Evolutionary conservation across 768 basidiomycete species (phyloP).

Genomic region (Trametes cingulata): DNA sequence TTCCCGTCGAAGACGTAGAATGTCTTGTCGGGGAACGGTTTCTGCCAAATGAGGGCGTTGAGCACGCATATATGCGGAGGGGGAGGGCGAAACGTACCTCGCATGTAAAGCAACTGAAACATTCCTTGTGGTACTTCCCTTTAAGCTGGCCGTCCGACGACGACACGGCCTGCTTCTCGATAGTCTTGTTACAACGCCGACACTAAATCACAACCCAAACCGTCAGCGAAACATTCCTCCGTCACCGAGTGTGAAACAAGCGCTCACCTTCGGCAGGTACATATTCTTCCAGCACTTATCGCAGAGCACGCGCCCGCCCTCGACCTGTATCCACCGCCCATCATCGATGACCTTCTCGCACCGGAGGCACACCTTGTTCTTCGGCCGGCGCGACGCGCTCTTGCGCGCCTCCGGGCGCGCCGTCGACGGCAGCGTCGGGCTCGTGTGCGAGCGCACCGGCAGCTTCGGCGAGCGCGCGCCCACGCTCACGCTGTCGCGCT

Average conservation of each 20-base stretch:
- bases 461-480: conserved; percentile 51
- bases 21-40: conserved; percentile 87
- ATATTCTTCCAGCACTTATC: conserved; percentile 94
- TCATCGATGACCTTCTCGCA: conserved; percentile 74
- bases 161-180: conserved; percentile 90
- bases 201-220: conserved; percentile 51
- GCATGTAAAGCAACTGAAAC: conserved; percentile 87
- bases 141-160: conserved; percentile 92
- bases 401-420: conserved; percentile 14
- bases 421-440: conserved; percentile 39
- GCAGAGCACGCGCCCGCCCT: conserved; percentile 76
- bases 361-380: conserved; percentile 51
- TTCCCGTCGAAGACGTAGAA: conserved; percentile 93
- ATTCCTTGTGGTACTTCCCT: conserved; percentile 91
- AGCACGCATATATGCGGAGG: background rate
- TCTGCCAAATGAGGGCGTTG: conserved; percentile 40
- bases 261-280: conserved; percentile 85
- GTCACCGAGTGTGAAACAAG: background rate
- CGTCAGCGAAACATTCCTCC: background rate
- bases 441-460: conserved; percentile 57
- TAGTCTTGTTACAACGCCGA: conserved; percentile 81
- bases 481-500: conserved; percentile 56
- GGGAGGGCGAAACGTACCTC: conserved; percentile 49
- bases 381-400: conserved; percentile 32
- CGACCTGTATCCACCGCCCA: conserved; percentile 80